These are phyloP conservation scores for Suhomyces sp. DNA, from an alignment of 805 yeast genomes.

Conservation along the genomic window DNA sequence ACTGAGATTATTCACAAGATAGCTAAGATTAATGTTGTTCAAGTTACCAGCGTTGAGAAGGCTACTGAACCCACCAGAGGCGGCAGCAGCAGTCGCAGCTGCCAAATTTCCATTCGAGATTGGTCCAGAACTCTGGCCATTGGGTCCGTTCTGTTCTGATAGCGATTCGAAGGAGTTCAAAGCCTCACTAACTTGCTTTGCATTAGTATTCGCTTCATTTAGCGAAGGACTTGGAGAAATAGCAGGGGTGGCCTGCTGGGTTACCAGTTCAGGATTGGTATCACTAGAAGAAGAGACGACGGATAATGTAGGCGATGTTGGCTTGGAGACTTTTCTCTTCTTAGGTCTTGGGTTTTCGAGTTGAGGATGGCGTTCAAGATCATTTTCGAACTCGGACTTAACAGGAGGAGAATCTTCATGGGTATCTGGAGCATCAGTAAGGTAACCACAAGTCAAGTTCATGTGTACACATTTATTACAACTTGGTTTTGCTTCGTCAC, in stretches of 20 bases:
- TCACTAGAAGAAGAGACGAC: constrained; percentile 1
- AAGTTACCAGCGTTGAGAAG: constrained; percentile 35
- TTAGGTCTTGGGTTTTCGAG: constrained; percentile 6
- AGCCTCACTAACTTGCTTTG: background rate
- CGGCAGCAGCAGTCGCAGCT: constrained; percentile 2
- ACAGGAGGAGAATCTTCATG: constrained; percentile 3
- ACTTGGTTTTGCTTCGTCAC: constrained; percentile 82
- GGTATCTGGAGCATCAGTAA: constrained; percentile 16
- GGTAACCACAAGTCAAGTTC: constrained; percentile 74
- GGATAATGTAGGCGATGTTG: background rate
- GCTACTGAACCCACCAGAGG: background rate
- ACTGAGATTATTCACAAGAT: constrained; percentile 40
- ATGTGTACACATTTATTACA: constrained; percentile 80
- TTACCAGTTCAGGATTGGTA: constrained; percentile 7
- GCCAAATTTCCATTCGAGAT: constrained; percentile 2
- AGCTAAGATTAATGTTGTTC: constrained; percentile 43
- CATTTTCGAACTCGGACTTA: too few species aligned
- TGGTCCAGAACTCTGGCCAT: constrained; percentile 8
- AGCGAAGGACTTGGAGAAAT: constrained; percentile 21
- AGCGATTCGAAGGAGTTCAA: background rate
- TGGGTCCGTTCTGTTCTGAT: background rate
- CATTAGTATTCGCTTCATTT: background rate
- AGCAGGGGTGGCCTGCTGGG: constrained; percentile 25
- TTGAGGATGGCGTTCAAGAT: too few species aligned
- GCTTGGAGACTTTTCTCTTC: constrained; percentile 3